Conservation (phyloP, 805 yeast species). For the Kluyveromyces aestuarii region DNA sequence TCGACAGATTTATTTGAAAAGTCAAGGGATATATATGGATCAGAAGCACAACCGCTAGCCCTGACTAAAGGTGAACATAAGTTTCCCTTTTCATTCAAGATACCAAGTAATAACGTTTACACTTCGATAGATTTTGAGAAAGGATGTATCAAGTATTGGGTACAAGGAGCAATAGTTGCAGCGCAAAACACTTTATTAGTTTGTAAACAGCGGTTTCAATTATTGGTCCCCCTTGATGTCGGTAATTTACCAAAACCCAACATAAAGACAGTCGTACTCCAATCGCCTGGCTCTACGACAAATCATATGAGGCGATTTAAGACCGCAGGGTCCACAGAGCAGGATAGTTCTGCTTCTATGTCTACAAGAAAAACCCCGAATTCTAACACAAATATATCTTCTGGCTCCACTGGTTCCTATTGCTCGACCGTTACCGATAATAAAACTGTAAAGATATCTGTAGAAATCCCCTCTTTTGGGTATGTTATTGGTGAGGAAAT, state of each 20-base stretch:
- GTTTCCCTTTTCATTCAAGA: constrained; percentile 74
- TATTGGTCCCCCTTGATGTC: constrained; percentile 71
- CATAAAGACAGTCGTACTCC: constrained; percentile 55
- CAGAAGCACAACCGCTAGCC: constrained; percentile 6
- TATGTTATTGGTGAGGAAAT: constrained; percentile 71
- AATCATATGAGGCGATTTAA: constrained; percentile 28
- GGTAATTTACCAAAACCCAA: constrained; percentile 55
- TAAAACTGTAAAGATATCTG: constrained; percentile 32
- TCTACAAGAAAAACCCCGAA: constrained; percentile 14
- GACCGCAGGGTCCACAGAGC: constrained; percentile 35
- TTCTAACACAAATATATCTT: constrained; percentile 9
- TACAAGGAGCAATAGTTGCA: background rate
- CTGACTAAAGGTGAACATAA: constrained; percentile 77
- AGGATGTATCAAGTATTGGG: constrained; percentile 62
- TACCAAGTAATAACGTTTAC: constrained; percentile 65
- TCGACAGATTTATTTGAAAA: constrained; percentile 49
- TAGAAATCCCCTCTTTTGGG: constrained; percentile 53
- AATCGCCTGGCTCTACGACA: constrained; percentile 35
- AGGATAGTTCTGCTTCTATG: constrained; percentile 23
- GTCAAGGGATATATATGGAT: constrained; percentile 51
- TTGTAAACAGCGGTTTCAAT: constrained; percentile 7
- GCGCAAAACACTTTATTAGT: background rate
- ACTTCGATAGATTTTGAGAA: constrained; percentile 76
- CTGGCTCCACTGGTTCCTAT: constrained; percentile 12
- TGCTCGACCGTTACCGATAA: constrained; percentile 7